phyloP scores from a whole-genome alignment of 495 filamentous ascomycete genomes.

The Podospora pseudoanserina region DNA sequence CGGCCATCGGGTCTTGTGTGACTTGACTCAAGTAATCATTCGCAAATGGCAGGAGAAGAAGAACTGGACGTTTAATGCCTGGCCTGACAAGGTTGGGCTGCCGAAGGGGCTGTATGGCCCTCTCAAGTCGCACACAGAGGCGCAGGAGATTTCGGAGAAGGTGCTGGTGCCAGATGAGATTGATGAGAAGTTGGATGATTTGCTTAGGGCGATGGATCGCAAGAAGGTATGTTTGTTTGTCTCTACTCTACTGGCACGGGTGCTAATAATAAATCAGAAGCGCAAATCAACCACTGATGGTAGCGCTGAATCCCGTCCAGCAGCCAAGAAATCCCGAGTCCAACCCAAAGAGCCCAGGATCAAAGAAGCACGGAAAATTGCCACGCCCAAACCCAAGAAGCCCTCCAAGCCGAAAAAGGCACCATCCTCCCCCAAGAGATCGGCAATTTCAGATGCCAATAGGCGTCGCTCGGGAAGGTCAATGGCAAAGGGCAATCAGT shows the following conservation, averaged over 20 bases:
- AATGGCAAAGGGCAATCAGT: constrained; percentile 28
- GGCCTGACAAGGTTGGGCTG: constrained; percentile 74
- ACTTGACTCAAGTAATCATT: constrained; percentile 80
- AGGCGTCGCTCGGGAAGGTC: constrained; percentile 53
- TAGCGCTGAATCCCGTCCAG: constrained; percentile 31
- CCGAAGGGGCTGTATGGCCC: constrained; percentile 72
- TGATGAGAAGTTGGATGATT: constrained; percentile 68
- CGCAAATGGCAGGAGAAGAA: constrained; percentile 76
- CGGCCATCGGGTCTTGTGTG: constrained; percentile 80
- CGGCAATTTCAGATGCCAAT: constrained; percentile 33
- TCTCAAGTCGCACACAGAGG: constrained; percentile 70
- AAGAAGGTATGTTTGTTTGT: constrained; percentile 44
- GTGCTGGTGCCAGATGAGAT: constrained; percentile 78
- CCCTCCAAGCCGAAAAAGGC: constrained; percentile 14
- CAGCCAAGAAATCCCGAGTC: constrained; percentile 32
- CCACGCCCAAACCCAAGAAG: constrained; percentile 22
- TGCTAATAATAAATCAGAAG: constrained; percentile 35
- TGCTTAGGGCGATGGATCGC: constrained; percentile 52
- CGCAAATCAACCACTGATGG: constrained; percentile 47
- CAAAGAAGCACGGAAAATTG: constrained; percentile 17
- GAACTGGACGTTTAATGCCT: constrained; percentile 74
- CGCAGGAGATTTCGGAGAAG: constrained; percentile 78
- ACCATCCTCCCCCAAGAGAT: constrained; percentile 15
- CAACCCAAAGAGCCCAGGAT: constrained; percentile 36
- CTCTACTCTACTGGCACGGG: neutral